Percentiles rank a stretch among this genome's conserved stretches.
phyloP scores from a whole-genome alignment of 306 rosid species.

The Lathyrus oleraceus region DNA sequence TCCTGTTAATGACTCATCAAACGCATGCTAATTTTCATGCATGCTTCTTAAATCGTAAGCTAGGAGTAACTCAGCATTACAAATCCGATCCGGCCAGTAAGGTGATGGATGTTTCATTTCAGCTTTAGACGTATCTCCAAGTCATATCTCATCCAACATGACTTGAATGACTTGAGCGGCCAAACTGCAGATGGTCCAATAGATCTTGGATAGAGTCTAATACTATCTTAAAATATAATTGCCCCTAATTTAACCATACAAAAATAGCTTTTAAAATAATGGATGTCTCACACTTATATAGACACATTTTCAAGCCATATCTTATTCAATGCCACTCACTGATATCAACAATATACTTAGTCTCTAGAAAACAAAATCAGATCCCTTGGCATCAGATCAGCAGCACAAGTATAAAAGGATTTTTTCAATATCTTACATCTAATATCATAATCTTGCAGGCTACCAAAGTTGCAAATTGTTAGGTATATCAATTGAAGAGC shows the following conservation, averaged over 20 bases:
- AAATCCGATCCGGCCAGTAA: neutral
- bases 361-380: neutral
- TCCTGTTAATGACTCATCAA: neutral
- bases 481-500: neutral
- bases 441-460: neutral
- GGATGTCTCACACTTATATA: neutral
- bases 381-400: constrained; percentile 1
- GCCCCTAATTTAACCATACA: neutral
- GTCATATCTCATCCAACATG: neutral
- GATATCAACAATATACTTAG: neutral
- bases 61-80: neutral
- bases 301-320: neutral
- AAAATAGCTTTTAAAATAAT: neutral
- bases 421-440: neutral
- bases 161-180: neutral
- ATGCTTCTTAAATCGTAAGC: neutral
- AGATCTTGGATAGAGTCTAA: neutral
- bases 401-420: neutral
- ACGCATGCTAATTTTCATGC: neutral
- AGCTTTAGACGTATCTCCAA: neutral
- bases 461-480: neutral
- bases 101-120: neutral
- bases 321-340: neutral
- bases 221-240: neutral
- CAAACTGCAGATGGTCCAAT: neutral